These are phyloP conservation scores for Calonectria pauciramosa DNA, from an alignment of 2,329 filamentous ascomycete species.

Conservation along the genomic window DNA sequence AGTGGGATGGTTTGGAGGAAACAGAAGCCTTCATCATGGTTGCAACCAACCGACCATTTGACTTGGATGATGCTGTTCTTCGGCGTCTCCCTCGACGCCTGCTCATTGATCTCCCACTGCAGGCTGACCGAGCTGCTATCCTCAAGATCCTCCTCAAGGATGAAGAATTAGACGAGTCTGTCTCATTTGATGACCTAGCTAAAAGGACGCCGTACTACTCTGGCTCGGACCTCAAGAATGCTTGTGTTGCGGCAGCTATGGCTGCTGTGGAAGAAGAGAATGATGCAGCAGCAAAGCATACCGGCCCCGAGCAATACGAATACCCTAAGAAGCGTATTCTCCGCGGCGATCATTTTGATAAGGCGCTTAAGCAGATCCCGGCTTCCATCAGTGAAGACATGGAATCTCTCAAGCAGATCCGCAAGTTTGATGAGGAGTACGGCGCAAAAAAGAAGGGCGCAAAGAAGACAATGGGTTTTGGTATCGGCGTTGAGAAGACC, in stretches of 20 bases:
- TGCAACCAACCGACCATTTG: constrained; percentile 94
- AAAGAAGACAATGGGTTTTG: constrained; percentile 72
- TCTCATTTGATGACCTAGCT: constrained; percentile 75
- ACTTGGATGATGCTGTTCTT: constrained; percentile 90
- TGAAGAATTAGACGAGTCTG: constrained; percentile 72
- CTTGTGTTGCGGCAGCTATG: constrained; percentile 84
- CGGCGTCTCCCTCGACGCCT: constrained; percentile 81
- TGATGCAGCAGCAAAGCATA: constrained; percentile 53
- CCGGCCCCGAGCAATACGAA: constrained; percentile 61
- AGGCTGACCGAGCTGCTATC: constrained; percentile 76
- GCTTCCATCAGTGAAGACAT: constrained; percentile 96
- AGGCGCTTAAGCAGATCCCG: constrained; percentile 88
- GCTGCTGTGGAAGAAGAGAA: constrained; percentile 83
- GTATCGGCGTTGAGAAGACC: constrained; percentile 56
- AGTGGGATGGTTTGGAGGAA: constrained; percentile 93
- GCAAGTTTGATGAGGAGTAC: constrained; percentile 96
- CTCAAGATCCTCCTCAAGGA: constrained; percentile 78
- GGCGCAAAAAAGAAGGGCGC: constrained; percentile 82
- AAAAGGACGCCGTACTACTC: constrained; percentile 82
- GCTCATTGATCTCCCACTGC: constrained; percentile 79
- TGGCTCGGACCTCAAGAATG: constrained; percentile 86
- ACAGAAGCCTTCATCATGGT: constrained; percentile 97
- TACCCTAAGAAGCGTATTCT: constrained; percentile 74
- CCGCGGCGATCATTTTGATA: constrained; percentile 81
- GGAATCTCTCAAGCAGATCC: constrained; percentile 85